Evolutionary conservation across 2,329 filamentous ascomycete genomes (phyloP).

Genomic region (Talaromyces amestolkiae): DNA sequence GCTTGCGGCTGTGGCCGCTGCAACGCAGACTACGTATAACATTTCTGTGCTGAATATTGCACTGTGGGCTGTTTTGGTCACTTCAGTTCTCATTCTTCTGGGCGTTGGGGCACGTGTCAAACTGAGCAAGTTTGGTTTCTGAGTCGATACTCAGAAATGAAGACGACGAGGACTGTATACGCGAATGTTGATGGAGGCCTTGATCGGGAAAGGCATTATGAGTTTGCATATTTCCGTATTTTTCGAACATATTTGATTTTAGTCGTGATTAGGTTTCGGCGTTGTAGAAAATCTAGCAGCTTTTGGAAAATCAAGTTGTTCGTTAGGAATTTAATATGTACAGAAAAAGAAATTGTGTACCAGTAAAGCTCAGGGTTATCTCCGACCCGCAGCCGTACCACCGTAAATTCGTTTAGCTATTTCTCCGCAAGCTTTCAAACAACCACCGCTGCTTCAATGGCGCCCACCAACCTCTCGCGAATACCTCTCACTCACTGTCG

Average conservation of each 20-base stretch:
- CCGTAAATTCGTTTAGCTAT: neutral
- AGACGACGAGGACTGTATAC: neutral
- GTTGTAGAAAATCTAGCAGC: neutral
- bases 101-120: slow-evolving; percentile 78
- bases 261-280: neutral
- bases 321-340: neutral
- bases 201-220: neutral
- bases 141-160: neutral
- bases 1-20: slow-evolving; percentile 70
- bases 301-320: neutral
- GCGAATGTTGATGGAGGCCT: neutral
- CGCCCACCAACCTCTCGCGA: slow-evolving; percentile 6
- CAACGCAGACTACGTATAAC: slow-evolving; percentile 75
- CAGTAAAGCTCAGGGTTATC: neutral
- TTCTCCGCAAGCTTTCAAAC: slow-evolving; percentile 3
- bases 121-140: slow-evolving; percentile 70
- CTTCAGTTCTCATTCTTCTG: slow-evolving; percentile 62
- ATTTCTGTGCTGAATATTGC: slow-evolving; percentile 66
- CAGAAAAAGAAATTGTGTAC: neutral
- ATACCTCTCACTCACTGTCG: neutral
- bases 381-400: neutral
- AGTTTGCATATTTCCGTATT: neutral
- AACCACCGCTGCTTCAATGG: neutral
- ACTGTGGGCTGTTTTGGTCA: slow-evolving; percentile 71
- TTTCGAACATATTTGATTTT: neutral